Base-by-base conservation (phyloP, 2,329 filamentous ascomycete genomes). In the Akanthomyces lecanii region DNA sequence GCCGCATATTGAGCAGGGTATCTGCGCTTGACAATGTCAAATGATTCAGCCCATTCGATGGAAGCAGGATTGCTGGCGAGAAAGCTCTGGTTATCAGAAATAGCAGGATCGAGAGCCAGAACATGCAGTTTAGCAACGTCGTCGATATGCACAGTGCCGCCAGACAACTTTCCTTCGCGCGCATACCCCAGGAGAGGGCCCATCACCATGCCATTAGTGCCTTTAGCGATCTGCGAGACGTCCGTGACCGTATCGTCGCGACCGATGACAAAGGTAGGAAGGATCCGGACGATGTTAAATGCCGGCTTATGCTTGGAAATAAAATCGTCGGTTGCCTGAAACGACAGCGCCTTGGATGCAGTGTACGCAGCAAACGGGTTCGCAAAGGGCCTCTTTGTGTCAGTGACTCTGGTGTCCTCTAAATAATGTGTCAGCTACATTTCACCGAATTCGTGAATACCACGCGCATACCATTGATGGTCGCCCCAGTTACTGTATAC, bases 111-210 rank as follows among this genome's bases (percentile, higher is more conserved):
- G 5, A 79, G 71, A 4, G 77, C 75, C 5, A 66, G 64, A 33
- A 79, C 72, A 58, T 79, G 77, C 6, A 72, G 71, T 30, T 69
- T 69, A 1, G 76, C 75, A 4, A 76, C 75, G 61, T 78, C 76
- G 57, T 77, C 72, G 18, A 76, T 67, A 62, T 77, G 73, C 16
- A 77, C 76, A 10, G 70, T 70, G 18, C 67, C 67, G 23, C 75
- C 74, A 5, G 69, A 65, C 28, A 70, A 67, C 10, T 58, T 61
- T 1, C 68, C 66, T 25, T 38, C 4, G 48, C 67, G 66, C 28
- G 65, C 63, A 47, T 70, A 66, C 14, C 76, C 76, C 8, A 74
- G 67, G 23, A 77, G 66, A 30, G 73, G 69, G 5, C 71, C 71
- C 58, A 77, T 67, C 10, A 76, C 64, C 40, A 73, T 63, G 36